These are phyloP conservation scores for Xylaria sp. DNA, from an alignment of 2,329 filamentous ascomycete genomes.

Conservation along the genomic window DNA sequence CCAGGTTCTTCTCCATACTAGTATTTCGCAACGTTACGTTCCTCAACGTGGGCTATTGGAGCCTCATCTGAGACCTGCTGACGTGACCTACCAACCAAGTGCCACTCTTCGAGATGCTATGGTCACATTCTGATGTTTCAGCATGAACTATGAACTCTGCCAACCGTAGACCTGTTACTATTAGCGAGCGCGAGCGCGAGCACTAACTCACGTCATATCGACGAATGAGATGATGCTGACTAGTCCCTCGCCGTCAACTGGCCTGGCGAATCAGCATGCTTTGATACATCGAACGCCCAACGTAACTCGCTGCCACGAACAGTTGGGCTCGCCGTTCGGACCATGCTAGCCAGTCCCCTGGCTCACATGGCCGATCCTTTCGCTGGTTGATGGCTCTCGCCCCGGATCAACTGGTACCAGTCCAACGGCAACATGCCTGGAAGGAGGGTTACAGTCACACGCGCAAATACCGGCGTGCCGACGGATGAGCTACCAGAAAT, in stretches of 20 bases:
- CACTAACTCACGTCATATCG: slow-evolving; percentile 26
- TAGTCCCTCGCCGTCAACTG: background rate
- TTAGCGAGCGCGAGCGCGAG: slow-evolving; percentile 10
- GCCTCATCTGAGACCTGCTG: slow-evolving; percentile 40
- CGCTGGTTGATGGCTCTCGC: slow-evolving; percentile 35
- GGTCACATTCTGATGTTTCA: slow-evolving; percentile 32
- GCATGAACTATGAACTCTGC: slow-evolving; percentile 17
- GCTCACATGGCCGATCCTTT: slow-evolving; percentile 46
- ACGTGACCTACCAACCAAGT: slow-evolving; percentile 27
- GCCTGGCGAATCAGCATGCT: slow-evolving; percentile 25
- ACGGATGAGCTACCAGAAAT: slow-evolving; percentile 3
- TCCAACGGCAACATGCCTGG: slow-evolving; percentile 41
- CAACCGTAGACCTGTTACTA: slow-evolving; percentile 5
- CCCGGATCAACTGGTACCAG: slow-evolving; percentile 38
- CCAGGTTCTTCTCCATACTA: slow-evolving; percentile 26
- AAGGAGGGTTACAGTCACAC: slow-evolving; percentile 45
- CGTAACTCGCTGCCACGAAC: slow-evolving; percentile 12
- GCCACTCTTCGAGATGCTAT: slow-evolving; percentile 30
- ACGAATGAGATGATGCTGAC: slow-evolving; percentile 25
- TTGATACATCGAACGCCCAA: slow-evolving; percentile 19
- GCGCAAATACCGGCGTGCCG: slow-evolving; percentile 30
- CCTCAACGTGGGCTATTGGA: slow-evolving; percentile 38
- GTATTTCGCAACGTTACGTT: slow-evolving; percentile 50
- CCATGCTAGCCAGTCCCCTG: slow-evolving; percentile 44
- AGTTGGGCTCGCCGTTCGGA: slow-evolving; percentile 37